phyloP scores from a whole-genome alignment of 148 eudicot genomes.

The Mesembryanthemum crystallinum region DNA sequence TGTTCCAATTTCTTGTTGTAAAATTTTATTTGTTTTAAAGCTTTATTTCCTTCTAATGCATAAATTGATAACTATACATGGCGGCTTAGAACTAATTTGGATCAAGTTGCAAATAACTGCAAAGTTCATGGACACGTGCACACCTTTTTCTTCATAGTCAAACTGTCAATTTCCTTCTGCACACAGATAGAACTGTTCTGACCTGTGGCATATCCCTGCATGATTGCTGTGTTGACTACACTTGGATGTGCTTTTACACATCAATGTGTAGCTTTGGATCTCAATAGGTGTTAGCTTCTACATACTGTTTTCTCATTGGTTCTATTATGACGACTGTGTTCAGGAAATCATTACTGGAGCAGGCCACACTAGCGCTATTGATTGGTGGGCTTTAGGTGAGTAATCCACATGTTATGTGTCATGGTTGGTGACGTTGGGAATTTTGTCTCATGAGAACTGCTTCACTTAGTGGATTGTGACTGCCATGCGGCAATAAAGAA shows the following conservation, averaged over 20 bases:
- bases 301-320: slow-evolving; percentile 11
- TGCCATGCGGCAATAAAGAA: not conserved
- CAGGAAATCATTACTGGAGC: slow-evolving; percentile 95
- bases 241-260: no score
- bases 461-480: not conserved
- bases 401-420: not conserved
- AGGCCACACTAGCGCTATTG: slow-evolving; percentile 91
- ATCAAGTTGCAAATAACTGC: not conserved
- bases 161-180: not conserved
- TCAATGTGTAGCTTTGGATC: no score
- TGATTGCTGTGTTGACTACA: not conserved
- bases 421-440: not conserved
- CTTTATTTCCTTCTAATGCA: not conserved
- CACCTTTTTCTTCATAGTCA: not conserved
- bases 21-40: not conserved
- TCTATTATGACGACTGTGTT: slow-evolving; percentile 26
- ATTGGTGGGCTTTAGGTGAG: slow-evolving; percentile 99
- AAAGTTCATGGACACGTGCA: not conserved
- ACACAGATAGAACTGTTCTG: not conserved
- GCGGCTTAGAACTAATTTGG: not conserved
- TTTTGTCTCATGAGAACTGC: not conserved
- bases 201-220: not conserved
- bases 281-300: no score
- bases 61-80: not conserved
- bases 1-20: slow-evolving; percentile 11